A percentile compares a stretch with the other conserved stretches of the same genome.
These are phyloP conservation scores for Lichtheimia ornata DNA, from an alignment of 371 early-diverging fungal genomes.

Conservation along the genomic window DNA sequence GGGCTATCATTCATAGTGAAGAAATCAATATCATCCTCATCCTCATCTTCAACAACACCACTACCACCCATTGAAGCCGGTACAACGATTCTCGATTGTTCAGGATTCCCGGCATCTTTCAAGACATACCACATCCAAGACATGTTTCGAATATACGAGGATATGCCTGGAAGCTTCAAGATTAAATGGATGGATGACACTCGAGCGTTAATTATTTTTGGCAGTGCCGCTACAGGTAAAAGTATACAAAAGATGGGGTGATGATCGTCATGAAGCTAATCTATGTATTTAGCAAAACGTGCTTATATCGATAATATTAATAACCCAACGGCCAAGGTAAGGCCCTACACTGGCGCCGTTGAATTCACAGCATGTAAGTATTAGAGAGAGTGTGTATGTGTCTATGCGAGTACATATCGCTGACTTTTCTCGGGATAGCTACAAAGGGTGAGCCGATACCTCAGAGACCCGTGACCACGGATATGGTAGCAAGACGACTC, in stretches of 20 bases:
- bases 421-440: no score
- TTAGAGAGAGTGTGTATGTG: no score
- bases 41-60: neutral
- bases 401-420: no score
- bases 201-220: slow-evolving; percentile 71
- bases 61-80: neutral
- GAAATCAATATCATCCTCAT: neutral
- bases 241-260: neutral
- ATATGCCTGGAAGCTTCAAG: slow-evolving; percentile 67
- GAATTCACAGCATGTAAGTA: slow-evolving; percentile 27
- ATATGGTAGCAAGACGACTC: slow-evolving; percentile 51
- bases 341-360: slow-evolving; percentile 30
- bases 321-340: slow-evolving; percentile 27
- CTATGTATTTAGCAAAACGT: slow-evolving; percentile 36
- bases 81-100: slow-evolving; percentile 45
- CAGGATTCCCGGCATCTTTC: slow-evolving; percentile 52
- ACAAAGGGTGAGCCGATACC: slow-evolving; percentile 2
- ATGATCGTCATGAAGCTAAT: neutral
- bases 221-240: slow-evolving; percentile 65
- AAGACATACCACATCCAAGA: slow-evolving; percentile 56
- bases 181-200: slow-evolving; percentile 78
- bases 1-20: neutral
- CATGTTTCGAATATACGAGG: slow-evolving; percentile 54
- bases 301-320: slow-evolving; percentile 44
- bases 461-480: slow-evolving; percentile 49